A percentile compares a stretch with the other conserved stretches of the same genome.
Evolutionary conservation across 768 basidiomycete genomes (phyloP).

Genomic region (Pholiota microspora): DNA sequence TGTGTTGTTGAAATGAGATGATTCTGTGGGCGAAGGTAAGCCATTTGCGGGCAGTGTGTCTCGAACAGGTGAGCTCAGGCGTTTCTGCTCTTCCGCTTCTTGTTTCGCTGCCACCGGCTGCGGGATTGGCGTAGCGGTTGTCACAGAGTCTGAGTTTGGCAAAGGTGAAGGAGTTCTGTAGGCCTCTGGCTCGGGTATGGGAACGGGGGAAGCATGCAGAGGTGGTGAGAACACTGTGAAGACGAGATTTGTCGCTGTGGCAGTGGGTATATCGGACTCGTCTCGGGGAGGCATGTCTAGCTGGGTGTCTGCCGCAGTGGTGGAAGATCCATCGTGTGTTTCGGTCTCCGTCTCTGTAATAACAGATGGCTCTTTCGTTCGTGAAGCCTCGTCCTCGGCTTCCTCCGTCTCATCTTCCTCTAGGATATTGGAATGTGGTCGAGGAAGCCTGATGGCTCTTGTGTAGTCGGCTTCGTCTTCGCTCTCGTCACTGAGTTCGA

Average conservation of each 20-base stretch:
- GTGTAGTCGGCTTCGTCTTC: slow-evolving; percentile 30
- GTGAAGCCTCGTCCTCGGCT: slow-evolving; percentile 23
- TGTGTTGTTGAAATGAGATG: slow-evolving; percentile 21
- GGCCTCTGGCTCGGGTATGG: background rate
- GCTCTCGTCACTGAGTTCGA: slow-evolving; percentile 27
- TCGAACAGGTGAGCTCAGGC: slow-evolving; percentile 24
- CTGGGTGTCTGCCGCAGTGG: slow-evolving; percentile 14
- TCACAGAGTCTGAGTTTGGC: slow-evolving; percentile 9
- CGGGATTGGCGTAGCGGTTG: slow-evolving; percentile 26
- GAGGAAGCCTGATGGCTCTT: slow-evolving; percentile 32
- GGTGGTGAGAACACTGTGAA: slow-evolving; percentile 23
- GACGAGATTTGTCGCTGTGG: slow-evolving; percentile 52
- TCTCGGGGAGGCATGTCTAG: slow-evolving; percentile 27
- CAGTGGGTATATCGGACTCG: slow-evolving; percentile 31
- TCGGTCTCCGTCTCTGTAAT: slow-evolving; percentile 9
- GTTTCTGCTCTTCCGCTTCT: slow-evolving; percentile 14
- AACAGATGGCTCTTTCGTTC: slow-evolving; percentile 13
- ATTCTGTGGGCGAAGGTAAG: slow-evolving; percentile 21
- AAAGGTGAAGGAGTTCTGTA: slow-evolving; percentile 10
- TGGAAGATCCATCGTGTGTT: slow-evolving; percentile 9
- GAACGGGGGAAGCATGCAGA: slow-evolving; percentile 2
- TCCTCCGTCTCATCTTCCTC: slow-evolving; percentile 69
- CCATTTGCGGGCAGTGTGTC: slow-evolving; percentile 25
- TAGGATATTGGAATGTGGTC: slow-evolving; percentile 58
- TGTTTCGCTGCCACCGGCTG: slow-evolving; percentile 29